These are phyloP conservation scores for Lichtheimia ornata DNA, from an alignment of 371 early-diverging fungal species.

Conservation along the genomic window DNA sequence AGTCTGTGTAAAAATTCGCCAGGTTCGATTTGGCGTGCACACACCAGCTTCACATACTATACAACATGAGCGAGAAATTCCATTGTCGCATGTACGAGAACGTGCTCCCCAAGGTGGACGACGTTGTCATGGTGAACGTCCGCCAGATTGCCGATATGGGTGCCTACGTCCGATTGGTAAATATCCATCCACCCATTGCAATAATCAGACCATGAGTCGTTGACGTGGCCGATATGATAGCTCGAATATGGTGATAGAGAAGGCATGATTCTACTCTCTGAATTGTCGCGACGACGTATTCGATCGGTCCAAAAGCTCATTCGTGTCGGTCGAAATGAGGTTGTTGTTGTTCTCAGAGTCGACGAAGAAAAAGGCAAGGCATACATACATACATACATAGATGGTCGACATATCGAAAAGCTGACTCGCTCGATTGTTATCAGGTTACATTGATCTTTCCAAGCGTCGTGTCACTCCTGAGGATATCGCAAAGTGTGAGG, in stretches of 20 bases:
- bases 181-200: neutral
- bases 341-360: constrained; percentile 96
- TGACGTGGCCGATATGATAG: constrained; percentile 18
- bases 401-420: too few relatives aligned
- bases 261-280: constrained; percentile 97
- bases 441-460: constrained; percentile 98
- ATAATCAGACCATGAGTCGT: too few relatives aligned
- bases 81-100: constrained; percentile 93
- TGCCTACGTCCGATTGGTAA: constrained; percentile 92
- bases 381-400: too few relatives aligned
- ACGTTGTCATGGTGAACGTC: constrained; percentile 98
- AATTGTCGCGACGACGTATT: constrained; percentile 97
- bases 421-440: neutral
- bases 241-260: constrained; percentile 91
- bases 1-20: too few relatives aligned
- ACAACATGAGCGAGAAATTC: constrained; percentile 46
- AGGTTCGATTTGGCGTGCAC: neutral
- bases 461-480: constrained; percentile 98
- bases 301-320: constrained; percentile 97
- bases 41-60: neutral
- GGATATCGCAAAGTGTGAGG: constrained; percentile 93
- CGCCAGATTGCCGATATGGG: constrained; percentile 98
- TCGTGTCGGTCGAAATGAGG: constrained; percentile 96
- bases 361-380: constrained; percentile 96
- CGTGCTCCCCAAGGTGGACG: constrained; percentile 96